phyloP scores from a whole-genome alignment of 192 early-diverging fungal species.

The Pilobolus umbonatus region DNA sequence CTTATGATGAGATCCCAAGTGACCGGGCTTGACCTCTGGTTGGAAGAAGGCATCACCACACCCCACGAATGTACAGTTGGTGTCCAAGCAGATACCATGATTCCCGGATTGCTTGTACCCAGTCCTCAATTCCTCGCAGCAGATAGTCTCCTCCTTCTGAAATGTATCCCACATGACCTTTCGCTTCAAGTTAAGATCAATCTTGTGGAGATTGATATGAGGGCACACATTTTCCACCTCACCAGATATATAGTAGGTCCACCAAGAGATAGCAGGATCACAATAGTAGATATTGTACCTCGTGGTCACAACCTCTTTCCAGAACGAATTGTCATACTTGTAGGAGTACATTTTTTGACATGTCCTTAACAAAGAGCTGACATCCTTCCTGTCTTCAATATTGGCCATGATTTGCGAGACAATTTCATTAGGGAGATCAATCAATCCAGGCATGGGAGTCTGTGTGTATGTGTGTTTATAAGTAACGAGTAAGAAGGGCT shows the following conservation, averaged over 20 bases:
- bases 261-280: slow-evolving; percentile 1
- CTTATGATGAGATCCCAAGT: neutral
- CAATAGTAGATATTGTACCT: slow-evolving; percentile 1
- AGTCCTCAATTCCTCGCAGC: slow-evolving; percentile 4
- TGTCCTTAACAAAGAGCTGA: neutral
- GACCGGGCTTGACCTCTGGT: neutral
- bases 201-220: neutral
- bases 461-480: too few relatives aligned
- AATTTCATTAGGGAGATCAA: slow-evolving; percentile 8
- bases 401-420: neutral
- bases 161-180: neutral
- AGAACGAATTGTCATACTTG: neutral
- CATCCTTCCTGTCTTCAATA: neutral
- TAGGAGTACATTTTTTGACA: neutral
- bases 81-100: neutral
- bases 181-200: neutral
- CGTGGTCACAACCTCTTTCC: slow-evolving; percentile 4
- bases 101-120: neutral
- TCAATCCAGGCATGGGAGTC: neutral
- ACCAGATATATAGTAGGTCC: neutral
- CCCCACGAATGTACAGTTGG: neutral
- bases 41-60: neutral
- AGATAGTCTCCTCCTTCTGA: neutral
- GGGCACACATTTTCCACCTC: neutral
- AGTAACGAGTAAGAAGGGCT: too few relatives aligned